Evolutionary conservation across 2,329 filamentous ascomycete species (phyloP).

Genomic region (Coniochaeta sp.): DNA sequence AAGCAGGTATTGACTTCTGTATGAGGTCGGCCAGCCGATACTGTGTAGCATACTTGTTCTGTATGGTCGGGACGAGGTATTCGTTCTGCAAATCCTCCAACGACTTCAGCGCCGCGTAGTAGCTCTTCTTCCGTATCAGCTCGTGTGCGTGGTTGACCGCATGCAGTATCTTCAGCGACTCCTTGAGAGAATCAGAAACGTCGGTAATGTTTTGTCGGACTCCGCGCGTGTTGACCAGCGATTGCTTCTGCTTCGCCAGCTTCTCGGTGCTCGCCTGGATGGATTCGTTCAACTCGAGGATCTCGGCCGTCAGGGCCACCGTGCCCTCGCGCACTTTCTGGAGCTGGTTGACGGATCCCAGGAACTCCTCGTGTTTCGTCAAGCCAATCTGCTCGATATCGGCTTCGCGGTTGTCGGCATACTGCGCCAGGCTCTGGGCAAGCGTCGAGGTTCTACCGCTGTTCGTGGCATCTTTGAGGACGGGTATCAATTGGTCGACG

Average conservation of each 20-base stretch:
- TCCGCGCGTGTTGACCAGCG: conserved; percentile 82
- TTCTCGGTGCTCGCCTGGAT: conserved; percentile 94
- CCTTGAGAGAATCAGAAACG: conserved; percentile 77
- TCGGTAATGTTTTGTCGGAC: conserved; percentile 96
- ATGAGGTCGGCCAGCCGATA: conserved; percentile 95
- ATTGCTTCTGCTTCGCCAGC: conserved; percentile 88
- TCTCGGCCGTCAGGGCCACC: conserved; percentile 80
- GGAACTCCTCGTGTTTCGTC: conserved; percentile 94
- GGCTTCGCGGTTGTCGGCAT: conserved; percentile 77
- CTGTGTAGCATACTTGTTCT: conserved; percentile 82
- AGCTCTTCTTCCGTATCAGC: conserved; percentile 83
- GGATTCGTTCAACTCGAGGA: conserved; percentile 84
- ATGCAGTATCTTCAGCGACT: conserved; percentile 85
- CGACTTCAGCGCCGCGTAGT: conserved; percentile 89
- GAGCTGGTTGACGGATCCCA: conserved; percentile 89
- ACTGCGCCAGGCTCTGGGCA: conserved; percentile 70
- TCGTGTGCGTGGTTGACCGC: conserved; percentile 94
- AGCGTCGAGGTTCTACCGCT: conserved; percentile 67
- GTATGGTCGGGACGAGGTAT: conserved; percentile 66
- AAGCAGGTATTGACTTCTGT: conserved; percentile 88
- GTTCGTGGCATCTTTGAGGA: conserved; percentile 81
- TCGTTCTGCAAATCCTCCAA: conserved; percentile 95
- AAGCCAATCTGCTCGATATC: conserved; percentile 94
- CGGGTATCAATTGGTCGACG: conserved; percentile 89
- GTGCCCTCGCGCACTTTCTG: conserved; percentile 87